phyloP scores from a whole-genome alignment of 192 early-diverging fungal genomes.

The Gonapodya prolifera region DNA sequence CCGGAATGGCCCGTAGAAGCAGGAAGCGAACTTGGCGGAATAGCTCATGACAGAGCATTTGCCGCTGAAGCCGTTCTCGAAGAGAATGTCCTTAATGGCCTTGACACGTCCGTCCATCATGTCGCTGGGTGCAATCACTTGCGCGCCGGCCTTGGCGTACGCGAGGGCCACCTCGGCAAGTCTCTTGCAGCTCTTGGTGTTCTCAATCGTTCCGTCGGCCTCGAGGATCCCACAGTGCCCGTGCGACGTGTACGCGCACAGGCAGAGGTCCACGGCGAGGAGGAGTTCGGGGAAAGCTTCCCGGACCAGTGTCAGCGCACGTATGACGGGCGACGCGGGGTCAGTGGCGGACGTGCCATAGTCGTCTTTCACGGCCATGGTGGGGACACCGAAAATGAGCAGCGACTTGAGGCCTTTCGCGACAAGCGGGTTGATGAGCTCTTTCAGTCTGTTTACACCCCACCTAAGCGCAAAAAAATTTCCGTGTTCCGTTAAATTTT shows the following conservation, averaged over 20 bases:
- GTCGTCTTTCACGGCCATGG: constrained; percentile 54
- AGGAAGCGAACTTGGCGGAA: constrained; percentile 89
- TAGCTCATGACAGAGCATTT: constrained; percentile 90
- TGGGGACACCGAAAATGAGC: constrained; percentile 89
- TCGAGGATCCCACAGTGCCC: constrained; percentile 78
- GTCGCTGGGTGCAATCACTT: constrained; percentile 85
- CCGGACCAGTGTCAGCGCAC: constrained; percentile 65
- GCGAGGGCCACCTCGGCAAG: constrained; percentile 70
- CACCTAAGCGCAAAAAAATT: constrained; percentile 15
- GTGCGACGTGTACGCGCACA: constrained; percentile 92
- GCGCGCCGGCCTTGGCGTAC: constrained; percentile 85
- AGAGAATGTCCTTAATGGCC: constrained; percentile 78
- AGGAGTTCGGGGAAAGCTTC: constrained; percentile 63
- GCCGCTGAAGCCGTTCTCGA: constrained; percentile 44
- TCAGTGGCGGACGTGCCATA: constrained; percentile 71
- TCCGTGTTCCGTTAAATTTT: not conserved
- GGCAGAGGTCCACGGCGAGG: constrained; percentile 87
- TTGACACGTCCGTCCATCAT: constrained; percentile 97
- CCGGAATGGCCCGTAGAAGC: constrained; percentile 96
- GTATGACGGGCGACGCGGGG: constrained; percentile 70
- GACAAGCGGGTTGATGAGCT: constrained; percentile 65
- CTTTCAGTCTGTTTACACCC: constrained; percentile 68
- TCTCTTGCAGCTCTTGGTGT: constrained; percentile 58
- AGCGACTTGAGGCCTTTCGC: constrained; percentile 75
- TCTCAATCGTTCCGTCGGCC: constrained; percentile 70